Evolutionary conservation across 176 grass and related monocot genomes (phyloP), one percentile per base, ranked within the genome.

Genomic region (Musa schizocarpa): DNA sequence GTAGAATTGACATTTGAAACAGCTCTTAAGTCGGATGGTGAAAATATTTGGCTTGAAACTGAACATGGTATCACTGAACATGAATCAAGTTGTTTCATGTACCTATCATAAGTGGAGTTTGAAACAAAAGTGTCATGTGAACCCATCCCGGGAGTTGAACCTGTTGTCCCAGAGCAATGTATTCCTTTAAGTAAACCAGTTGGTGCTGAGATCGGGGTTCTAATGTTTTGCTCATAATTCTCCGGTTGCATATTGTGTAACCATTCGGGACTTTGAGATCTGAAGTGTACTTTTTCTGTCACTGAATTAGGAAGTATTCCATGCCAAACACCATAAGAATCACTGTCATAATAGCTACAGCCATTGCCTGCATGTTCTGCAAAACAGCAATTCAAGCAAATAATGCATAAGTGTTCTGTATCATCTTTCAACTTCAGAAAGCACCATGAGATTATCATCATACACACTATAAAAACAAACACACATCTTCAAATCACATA

Each of bases 31-130:
- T 50, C 43, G 10, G 75, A 65, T 25, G 49, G 59, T 66, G 75
- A 21, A 76, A 29, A 76, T 50, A 13, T 3, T 77, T 64, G 34
- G 11, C 43, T 64, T 25, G 74, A 53, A 21, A 49, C 65, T 14
- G 74, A 65, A 22, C 22, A 22, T 22, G 22, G 22, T 22, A 22
- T 22, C 22, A 22, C 22, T 22, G 22, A 22, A 52, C 61, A 77
- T 52, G 75, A 65, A 77, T 77, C 75, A 77, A 77, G 75, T 77
- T 77, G 75, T 65, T 48, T 61, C 75, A 77, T 65, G 61, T 77
- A 77, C 13, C 48, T 52, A 25, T 77, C 75, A 77, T 65, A 77
- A 53, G 61, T 63, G 13, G 58, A 65, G 50, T 52, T 77, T 17
- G 61, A 17, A 77, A 53, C 21, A 65, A 53, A 26, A 61, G 75